A percentile compares a stretch with the other conserved stretches of the same genome.
Evolutionary conservation across 2,329 filamentous ascomycete genomes (phyloP).

Genomic region (Fusarium floridanum): DNA sequence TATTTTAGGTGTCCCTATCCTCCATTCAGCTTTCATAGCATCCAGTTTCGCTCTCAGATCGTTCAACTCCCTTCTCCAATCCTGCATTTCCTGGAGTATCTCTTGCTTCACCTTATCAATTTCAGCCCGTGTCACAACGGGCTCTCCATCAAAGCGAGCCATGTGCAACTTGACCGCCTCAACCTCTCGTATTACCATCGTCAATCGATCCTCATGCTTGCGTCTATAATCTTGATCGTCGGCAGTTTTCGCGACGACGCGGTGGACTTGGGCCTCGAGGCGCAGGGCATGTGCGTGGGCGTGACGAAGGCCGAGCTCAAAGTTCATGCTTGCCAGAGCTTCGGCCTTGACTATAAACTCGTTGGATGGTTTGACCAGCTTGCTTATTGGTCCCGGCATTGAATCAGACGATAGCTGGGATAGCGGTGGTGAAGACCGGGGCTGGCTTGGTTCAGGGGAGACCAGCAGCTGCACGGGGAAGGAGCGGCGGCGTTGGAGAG

Average conservation of each 20-base stretch:
- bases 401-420: too few species aligned
- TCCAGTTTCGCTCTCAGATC: conserved; percentile 42
- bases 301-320: conserved; percentile 53
- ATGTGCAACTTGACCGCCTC: conserved; percentile 48
- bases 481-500: conserved; percentile 28
- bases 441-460: conserved; percentile 14
- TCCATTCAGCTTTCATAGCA: conserved; percentile 16
- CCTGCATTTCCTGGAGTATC: conserved; percentile 27
- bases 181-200: conserved; percentile 49
- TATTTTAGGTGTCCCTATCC: too few species aligned
- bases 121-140: conserved; percentile 22
- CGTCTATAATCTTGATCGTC: conserved; percentile 47
- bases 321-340: conserved; percentile 53
- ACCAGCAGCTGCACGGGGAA: conserved; percentile 20
- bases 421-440: background rate
- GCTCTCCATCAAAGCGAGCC: conserved; percentile 18
- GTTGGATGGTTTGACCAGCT: too few species aligned
- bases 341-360: conserved; percentile 46
- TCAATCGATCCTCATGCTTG: conserved; percentile 43
- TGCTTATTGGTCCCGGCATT: too few species aligned
- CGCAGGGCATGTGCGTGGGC: conserved; percentile 46
- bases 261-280: conserved; percentile 48
- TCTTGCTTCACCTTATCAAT: conserved; percentile 40
- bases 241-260: conserved; percentile 44
- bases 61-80: conserved; percentile 42